Evolutionary conservation across 2,329 filamentous ascomycete genomes (phyloP).

Genomic region (Phoma sp.): DNA sequence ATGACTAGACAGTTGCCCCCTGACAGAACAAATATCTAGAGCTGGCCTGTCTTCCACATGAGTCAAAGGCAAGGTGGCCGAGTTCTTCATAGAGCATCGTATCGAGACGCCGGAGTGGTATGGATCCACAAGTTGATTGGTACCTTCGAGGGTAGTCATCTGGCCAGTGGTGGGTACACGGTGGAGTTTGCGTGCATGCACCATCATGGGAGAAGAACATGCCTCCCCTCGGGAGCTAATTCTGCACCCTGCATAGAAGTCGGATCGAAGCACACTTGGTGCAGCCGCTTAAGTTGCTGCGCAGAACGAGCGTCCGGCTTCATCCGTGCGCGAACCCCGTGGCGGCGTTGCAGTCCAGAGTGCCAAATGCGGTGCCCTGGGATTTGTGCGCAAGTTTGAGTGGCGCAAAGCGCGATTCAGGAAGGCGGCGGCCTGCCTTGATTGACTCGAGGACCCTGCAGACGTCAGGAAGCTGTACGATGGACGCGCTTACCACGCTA

Average conservation of each 20-base stretch:
- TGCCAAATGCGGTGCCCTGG: constrained; percentile 34
- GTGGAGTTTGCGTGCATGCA: neutral
- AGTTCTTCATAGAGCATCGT: neutral
- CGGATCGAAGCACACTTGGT: neutral
- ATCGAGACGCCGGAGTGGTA: neutral
- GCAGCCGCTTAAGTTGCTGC: constrained; percentile 7
- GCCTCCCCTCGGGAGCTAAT: neutral
- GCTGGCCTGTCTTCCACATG: no score
- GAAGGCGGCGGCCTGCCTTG: constrained; percentile 73
- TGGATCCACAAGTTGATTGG: neutral
- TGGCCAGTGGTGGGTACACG: neutral
- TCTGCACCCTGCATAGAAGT: constrained; percentile 9
- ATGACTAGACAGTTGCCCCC: neutral
- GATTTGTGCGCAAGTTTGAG: constrained; percentile 35
- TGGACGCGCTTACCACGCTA: neutral
- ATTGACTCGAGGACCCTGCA: constrained; percentile 82
- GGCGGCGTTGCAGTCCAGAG: constrained; percentile 14
- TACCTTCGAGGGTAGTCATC: no score
- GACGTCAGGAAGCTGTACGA: constrained; percentile 19
- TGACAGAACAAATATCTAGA: no score
- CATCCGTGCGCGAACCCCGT: constrained; percentile 16
- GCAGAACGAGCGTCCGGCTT: neutral
- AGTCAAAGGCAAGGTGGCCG: neutral
- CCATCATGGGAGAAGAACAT: neutral
- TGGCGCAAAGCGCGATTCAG: constrained; percentile 72